Evolutionary conservation across 176 grass and related monocot species (phyloP).

Genomic region (Cymbopogon citratus): DNA sequence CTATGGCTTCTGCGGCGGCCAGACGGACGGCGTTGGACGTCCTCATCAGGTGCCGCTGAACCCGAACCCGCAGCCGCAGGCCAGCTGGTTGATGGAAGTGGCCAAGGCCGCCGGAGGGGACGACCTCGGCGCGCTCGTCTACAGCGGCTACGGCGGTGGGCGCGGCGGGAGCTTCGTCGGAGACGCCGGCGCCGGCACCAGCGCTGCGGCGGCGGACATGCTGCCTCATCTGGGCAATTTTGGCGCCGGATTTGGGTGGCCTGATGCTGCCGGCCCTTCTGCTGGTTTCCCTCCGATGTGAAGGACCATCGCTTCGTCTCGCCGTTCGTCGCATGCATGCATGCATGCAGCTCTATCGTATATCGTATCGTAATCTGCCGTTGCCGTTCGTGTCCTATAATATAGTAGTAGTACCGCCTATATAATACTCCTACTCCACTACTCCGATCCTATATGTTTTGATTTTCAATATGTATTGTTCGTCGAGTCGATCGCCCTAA

Average conservation of each 20-base stretch:
- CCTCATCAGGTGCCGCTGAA: neutral
- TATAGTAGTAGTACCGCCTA: no score
- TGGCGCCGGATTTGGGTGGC: neutral
- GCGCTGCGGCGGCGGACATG: neutral
- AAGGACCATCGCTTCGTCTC: neutral
- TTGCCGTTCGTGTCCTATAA: no score
- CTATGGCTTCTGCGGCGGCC: neutral
- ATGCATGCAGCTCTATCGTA: no score
- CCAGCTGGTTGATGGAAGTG: neutral
- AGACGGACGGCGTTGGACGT: neutral
- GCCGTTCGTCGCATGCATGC: no score
- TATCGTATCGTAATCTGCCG: no score
- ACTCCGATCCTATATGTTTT: no score
- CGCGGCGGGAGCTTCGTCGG: neutral
- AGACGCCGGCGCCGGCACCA: neutral
- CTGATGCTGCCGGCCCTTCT: neutral
- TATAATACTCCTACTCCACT: no score
- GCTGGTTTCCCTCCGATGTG: slow-evolving; percentile 11
- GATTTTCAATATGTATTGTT: no score
- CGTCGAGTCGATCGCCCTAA: no score
- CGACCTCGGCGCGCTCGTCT: neutral
- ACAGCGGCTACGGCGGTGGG: neutral
- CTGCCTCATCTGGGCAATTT: neutral
- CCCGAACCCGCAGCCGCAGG: neutral
- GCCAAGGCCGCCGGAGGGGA: slow-evolving; percentile 1